These are phyloP conservation scores for Hypoxylon fragiforme DNA, from an alignment of 495 filamentous ascomycete species.

Conservation along the genomic window DNA sequence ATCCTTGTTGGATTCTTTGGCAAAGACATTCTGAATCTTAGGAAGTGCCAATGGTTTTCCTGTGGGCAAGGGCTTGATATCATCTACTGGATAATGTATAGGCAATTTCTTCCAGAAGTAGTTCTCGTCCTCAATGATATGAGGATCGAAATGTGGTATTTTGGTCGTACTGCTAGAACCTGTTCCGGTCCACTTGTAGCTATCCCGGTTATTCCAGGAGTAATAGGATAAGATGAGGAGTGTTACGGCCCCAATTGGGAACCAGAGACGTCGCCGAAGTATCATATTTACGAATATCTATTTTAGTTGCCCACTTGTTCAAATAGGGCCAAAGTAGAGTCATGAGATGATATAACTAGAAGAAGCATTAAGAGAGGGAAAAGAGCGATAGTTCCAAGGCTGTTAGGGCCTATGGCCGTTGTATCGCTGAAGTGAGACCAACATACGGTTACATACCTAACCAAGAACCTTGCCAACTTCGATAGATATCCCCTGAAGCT, in stretches of 20 bases:
- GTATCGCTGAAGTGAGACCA: too few relatives aligned
- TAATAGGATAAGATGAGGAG: slow-evolving; percentile 18
- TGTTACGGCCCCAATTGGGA: slow-evolving; percentile 11
- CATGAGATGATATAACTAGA: neutral
- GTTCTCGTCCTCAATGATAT: neutral
- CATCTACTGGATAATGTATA: slow-evolving; percentile 61
- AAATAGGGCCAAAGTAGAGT: too few relatives aligned
- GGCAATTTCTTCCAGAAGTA: slow-evolving; percentile 47
- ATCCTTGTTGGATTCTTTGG: slow-evolving; percentile 31
- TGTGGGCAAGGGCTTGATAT: slow-evolving; percentile 70
- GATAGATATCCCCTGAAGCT: neutral
- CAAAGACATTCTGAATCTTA: slow-evolving; percentile 65
- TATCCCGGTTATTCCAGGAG: slow-evolving; percentile 9
- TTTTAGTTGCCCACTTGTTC: neutral
- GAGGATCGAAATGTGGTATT: neutral
- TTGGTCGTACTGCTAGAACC: neutral
- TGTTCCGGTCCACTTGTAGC: slow-evolving; percentile 4
- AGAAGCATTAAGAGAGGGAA: slow-evolving; percentile 1
- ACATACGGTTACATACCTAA: too few relatives aligned
- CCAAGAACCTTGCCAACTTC: neutral
- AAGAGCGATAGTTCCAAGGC: slow-evolving; percentile 2
- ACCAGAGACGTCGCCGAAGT: slow-evolving; percentile 19
- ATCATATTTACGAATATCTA: slow-evolving; percentile 13
- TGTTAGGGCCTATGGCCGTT: too few relatives aligned
- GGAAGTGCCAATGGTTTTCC: slow-evolving; percentile 64